These are phyloP conservation scores for Chalciporus sphaerocephalus DNA, from an alignment of 768 basidiomycete genomes.

Conservation along the genomic window DNA sequence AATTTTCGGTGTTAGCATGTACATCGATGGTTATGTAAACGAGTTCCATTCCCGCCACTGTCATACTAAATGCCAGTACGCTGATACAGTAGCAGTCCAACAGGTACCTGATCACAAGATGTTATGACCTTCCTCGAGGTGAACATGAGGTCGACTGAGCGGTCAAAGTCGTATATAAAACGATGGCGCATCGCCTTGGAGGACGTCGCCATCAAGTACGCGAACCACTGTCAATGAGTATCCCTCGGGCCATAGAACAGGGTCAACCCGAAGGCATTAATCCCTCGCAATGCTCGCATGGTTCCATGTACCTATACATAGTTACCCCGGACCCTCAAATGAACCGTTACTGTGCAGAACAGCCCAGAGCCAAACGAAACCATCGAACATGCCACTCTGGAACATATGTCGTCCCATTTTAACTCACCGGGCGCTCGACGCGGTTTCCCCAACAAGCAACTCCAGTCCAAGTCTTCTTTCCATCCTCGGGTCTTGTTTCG, in stretches of 20 bases:
- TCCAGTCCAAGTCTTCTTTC: conserved; percentile 12
- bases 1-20: too few relatives aligned
- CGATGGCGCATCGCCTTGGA: conserved; percentile 16
- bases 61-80: too few relatives aligned
- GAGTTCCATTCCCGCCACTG: conserved; percentile 6
- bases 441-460: neutral
- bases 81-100: too few relatives aligned
- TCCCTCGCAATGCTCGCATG: too few relatives aligned
- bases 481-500: conserved; percentile 14
- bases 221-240: too few relatives aligned
- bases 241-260: neutral
- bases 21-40: conserved; percentile 22
- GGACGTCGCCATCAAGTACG: conserved; percentile 14
- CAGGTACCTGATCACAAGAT: too few relatives aligned
- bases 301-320: neutral
- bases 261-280: too few relatives aligned
- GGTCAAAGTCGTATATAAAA: conserved; percentile 10
- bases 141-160: neutral
- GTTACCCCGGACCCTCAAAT: neutral
- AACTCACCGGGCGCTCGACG: too few relatives aligned
- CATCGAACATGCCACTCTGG: neutral
- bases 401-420: too few relatives aligned
- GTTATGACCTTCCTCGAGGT: neutral
- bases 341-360: neutral
- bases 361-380: neutral